Evolutionary conservation across 2,329 filamentous ascomycete species (phyloP), one percentile per base, ranked within the genome.

Genomic region (Aspergillus pseudoglaucus): DNA sequence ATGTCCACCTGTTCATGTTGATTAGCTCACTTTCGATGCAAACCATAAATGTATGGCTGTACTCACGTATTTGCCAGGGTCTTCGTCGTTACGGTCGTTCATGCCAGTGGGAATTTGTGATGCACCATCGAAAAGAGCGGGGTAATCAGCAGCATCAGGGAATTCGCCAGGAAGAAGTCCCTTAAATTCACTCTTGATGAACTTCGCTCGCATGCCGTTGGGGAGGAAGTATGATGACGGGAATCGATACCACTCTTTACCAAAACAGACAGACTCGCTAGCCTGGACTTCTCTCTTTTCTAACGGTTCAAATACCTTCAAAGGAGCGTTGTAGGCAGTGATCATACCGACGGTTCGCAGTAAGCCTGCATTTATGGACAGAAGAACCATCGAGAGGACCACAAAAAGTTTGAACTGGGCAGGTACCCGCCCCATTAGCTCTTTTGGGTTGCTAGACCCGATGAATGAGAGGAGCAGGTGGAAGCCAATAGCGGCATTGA

Each of bases 181-280:
- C 7, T 80, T 79, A 67, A 98, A 98, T 55, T 93, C 89, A 58
- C 88, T 95, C 55, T 86, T 88, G 58, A 98, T 75, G 61, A 96
- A 98, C 58, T 93, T 95, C 58, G 88, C 86, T 54, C 81, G 84
- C 74, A 93, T 87, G 44, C 82, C 80, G n/a, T 83, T 75, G 0
- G 93, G 91, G 3, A 98, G 75, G 64, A 93, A 90, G 72, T 90
- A 97, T 0, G 90, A 94, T 0, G 87, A 91, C 1, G 93, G 91
- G 64, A 96, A 97, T 32, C 93, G 87, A 67, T 98, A 96, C 93
- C 93, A 98, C 65, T 98, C 93, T 65, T 97, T 98, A 23, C 88
- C 90, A 35, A 95, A 80, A 66, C 93, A 98, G 2, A 98, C 81
- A 15, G 77, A 83, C 53, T 88, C 85, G 14, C 84, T 87, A 2